Evolutionary conservation across 306 rosid species (phyloP).

Genomic region (Rosa multiflora): DNA sequence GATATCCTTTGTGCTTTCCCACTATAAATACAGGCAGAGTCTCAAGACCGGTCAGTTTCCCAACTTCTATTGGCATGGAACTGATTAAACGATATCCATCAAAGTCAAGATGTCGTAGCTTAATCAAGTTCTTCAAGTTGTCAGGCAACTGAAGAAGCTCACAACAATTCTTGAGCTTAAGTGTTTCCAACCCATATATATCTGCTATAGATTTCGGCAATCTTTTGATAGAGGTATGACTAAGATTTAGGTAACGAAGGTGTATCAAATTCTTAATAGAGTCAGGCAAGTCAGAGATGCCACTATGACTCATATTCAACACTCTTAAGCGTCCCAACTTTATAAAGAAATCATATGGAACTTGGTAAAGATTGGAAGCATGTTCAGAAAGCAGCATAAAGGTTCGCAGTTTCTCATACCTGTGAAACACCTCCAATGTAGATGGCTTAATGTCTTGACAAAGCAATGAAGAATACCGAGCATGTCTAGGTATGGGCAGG

Average conservation of each 20-base stretch:
- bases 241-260: slow-evolving; percentile 8
- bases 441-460: background rate
- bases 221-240: background rate
- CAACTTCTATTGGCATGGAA: background rate
- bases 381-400: background rate
- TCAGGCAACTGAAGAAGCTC: background rate
- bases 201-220: background rate
- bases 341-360: slow-evolving; percentile 15
- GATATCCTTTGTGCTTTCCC: background rate
- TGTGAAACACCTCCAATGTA: background rate
- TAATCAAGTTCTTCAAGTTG: slow-evolving; percentile 1
- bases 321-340: slow-evolving; percentile 11
- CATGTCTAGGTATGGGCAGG: slow-evolving; percentile 1
- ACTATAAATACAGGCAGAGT: background rate
- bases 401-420: slow-evolving; percentile 7
- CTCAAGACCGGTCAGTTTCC: slow-evolving; percentile 5
- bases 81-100: background rate
- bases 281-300: slow-evolving; percentile 13
- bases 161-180: slow-evolving; percentile 6
- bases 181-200: slow-evolving; percentile 19
- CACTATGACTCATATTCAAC: slow-evolving; percentile 21
- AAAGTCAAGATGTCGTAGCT: slow-evolving; percentile 25
- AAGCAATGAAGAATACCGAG: slow-evolving; percentile 21
- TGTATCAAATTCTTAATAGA: slow-evolving; percentile 1
- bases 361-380: background rate